Evolutionary conservation across 225 moss, liverwort and hornwort species (phyloP).

Genomic region (Sphagnum tenellum): DNA sequence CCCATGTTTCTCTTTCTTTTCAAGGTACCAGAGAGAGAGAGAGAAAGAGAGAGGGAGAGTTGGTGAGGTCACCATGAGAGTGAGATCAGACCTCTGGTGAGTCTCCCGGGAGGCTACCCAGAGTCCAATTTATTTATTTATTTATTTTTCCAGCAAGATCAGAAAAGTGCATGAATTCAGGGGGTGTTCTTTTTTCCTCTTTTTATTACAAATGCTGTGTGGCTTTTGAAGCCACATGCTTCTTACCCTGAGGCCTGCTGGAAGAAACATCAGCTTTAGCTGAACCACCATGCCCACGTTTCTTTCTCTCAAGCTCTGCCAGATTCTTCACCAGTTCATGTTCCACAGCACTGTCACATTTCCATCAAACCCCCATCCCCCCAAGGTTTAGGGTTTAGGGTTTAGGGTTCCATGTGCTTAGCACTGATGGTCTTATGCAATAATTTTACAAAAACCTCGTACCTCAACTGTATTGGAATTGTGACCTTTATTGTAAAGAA

Average conservation of each 20-base stretch:
- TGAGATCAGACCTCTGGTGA: conserved; percentile 8
- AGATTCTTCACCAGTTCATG: conserved; percentile 77
- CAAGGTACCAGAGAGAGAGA: too few relatives aligned
- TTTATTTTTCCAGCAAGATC: conserved; percentile 53
- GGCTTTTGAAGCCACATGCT: conserved; percentile 15
- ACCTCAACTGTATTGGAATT: conserved; percentile 96
- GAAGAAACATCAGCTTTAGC: conserved; percentile 40
- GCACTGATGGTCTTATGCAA: not conserved
- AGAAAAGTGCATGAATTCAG: conserved; percentile 21
- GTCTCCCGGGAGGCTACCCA: conserved; percentile 25
- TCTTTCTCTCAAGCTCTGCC: conserved; percentile 57
- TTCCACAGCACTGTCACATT: conserved; percentile 66
- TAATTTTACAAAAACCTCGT: conserved; percentile 1
- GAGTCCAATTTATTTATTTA: conserved; percentile 24
- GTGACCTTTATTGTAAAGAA: conserved; percentile 87
- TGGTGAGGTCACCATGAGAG: not conserved
- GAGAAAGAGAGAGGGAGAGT: not conserved
- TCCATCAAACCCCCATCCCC: not conserved
- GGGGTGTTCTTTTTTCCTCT: conserved; percentile 30
- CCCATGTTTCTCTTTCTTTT: too few relatives aligned
- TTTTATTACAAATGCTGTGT: not conserved
- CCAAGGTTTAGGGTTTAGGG: too few relatives aligned
- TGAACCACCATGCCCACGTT: conserved; percentile 59
- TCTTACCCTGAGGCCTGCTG: conserved; percentile 87
- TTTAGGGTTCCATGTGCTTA: not conserved